A percentile compares a stretch with the other conserved stretches of the same genome.
These are phyloP conservation scores for Calonectria pseudoturangicola DNA, from an alignment of 2,329 filamentous ascomycete genomes.

Conservation along the genomic window DNA sequence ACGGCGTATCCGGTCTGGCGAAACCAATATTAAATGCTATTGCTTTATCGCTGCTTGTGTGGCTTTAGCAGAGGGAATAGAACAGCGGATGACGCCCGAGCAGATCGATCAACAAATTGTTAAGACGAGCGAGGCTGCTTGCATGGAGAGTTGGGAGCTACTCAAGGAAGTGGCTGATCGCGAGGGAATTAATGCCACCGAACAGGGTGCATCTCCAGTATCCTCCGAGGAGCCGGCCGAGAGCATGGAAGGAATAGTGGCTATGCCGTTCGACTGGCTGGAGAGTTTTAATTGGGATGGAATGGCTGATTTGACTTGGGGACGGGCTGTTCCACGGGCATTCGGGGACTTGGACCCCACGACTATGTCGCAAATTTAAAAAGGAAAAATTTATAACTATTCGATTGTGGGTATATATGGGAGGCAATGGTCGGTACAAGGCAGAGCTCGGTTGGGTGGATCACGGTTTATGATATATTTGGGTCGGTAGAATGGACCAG, in stretches of 20 bases:
- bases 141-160: conserved; percentile 56
- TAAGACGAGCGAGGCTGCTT: conserved; percentile 47
- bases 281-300: conserved; percentile 50
- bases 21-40: conserved; percentile 66
- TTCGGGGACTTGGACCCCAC: conserved; percentile 31
- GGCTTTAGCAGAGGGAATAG: conserved; percentile 60
- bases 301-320: conserved; percentile 48
- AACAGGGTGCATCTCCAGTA: conserved; percentile 38
- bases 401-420: background rate
- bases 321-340: conserved; percentile 13
- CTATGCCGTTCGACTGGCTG: conserved; percentile 54
- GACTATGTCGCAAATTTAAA: conserved; percentile 29
- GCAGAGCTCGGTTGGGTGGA: background rate
- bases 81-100: conserved; percentile 52
- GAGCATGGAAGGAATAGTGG: conserved; percentile 51
- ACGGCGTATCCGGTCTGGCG: conserved; percentile 62
- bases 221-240: conserved; percentile 29
- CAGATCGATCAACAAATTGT: conserved; percentile 59
- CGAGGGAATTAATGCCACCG: conserved; percentile 43
- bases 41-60: conserved; percentile 58
- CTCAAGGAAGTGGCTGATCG: conserved; percentile 59
- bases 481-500: background rate
- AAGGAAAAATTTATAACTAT: no score
- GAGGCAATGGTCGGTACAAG: background rate
- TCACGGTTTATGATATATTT: conserved; percentile 1